phyloP scores from a whole-genome alignment of 108 stramenopile genomes.

The Cyclostephanos tholiformis region DNA sequence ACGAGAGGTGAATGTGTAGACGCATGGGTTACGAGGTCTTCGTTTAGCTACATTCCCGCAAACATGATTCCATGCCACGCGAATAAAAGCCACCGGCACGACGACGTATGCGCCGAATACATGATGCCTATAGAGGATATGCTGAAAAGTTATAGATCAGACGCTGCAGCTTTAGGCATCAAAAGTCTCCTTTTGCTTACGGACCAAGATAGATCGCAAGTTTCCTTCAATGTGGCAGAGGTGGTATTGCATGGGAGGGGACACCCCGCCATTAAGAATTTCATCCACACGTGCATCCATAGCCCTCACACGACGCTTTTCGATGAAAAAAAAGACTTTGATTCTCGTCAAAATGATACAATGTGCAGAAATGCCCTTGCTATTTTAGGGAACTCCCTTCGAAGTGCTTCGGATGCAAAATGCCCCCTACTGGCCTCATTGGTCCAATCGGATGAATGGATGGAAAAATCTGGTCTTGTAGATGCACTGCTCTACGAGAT shows the following conservation, averaged over 20 bases:
- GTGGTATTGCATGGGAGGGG: constrained; percentile 24
- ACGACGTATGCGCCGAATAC: constrained; percentile 2
- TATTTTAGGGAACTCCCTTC: constrained; percentile 28
- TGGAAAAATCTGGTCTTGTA: constrained; percentile 24
- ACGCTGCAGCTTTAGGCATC: constrained; percentile 64
- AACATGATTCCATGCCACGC: not conserved
- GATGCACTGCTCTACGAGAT: constrained; percentile 29
- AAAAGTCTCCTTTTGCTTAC: constrained; percentile 67
- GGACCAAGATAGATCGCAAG: constrained; percentile 33
- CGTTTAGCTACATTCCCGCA: constrained; percentile 24
- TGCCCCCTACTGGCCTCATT: not conserved
- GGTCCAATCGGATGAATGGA: constrained; percentile 31
- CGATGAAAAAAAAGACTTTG: constrained; percentile 6
- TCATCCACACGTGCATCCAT: constrained; percentile 18
- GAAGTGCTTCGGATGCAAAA: constrained; percentile 8
- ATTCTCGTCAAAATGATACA: constrained; percentile 14
- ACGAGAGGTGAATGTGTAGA: not conserved
- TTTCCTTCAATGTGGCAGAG: constrained; percentile 21
- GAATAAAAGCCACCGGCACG: constrained; percentile 6
- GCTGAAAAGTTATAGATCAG: constrained; percentile 64
- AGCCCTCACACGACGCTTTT: not conserved
- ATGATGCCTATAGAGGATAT: constrained; percentile 54
- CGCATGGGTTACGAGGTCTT: constrained; percentile 6
- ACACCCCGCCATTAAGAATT: constrained; percentile 21
- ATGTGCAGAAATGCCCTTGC: constrained; percentile 37